Evolutionary conservation across 306 rosid species (phyloP).

Genomic region (Pyrus pyrifolia): DNA sequence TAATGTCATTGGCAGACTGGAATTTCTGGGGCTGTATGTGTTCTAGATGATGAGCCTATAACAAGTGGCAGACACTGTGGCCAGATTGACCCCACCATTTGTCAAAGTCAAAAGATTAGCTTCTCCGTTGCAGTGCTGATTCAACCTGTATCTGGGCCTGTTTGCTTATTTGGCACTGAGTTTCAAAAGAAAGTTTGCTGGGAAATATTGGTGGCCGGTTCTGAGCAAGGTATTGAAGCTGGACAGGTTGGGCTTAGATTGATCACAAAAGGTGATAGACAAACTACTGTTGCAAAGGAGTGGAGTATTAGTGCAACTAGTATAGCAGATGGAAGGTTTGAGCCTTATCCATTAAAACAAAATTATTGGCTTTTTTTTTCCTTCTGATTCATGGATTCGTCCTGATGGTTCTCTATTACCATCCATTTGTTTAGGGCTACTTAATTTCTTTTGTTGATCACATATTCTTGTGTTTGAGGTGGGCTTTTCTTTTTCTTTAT

Average conservation of each 20-base stretch:
- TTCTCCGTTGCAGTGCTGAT: conserved; percentile 84
- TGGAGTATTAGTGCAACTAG: conserved; percentile 93
- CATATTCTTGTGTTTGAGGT: not conserved
- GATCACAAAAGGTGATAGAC: conserved; percentile 96
- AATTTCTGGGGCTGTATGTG: conserved; percentile 73
- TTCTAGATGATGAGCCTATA: conserved; percentile 97
- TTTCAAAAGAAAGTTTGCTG: conserved; percentile 85
- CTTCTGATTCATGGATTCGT: not conserved
- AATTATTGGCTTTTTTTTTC: conserved; percentile 5
- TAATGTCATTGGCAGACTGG: conserved; percentile 69
- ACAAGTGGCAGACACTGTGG: conserved; percentile 86
- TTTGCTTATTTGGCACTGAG: conserved; percentile 93
- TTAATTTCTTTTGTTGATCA: not conserved
- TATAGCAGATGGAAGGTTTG: conserved; percentile 97
- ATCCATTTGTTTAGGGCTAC: not conserved
- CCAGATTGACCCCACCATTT: conserved; percentile 64
- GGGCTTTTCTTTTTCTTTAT: not conserved
- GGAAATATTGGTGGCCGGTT: conserved; percentile 98
- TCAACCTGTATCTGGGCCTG: conserved; percentile 98
- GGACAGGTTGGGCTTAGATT: conserved; percentile 99
- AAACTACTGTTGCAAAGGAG: conserved; percentile 85
- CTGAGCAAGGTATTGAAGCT: conserved; percentile 98
- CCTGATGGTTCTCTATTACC: not conserved
- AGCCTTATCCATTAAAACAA: conserved; percentile 12
- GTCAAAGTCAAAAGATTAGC: conserved; percentile 78